Base-by-base conservation (phyloP, 2,329 filamentous ascomycete species). In the Botrytis aclada region DNA sequence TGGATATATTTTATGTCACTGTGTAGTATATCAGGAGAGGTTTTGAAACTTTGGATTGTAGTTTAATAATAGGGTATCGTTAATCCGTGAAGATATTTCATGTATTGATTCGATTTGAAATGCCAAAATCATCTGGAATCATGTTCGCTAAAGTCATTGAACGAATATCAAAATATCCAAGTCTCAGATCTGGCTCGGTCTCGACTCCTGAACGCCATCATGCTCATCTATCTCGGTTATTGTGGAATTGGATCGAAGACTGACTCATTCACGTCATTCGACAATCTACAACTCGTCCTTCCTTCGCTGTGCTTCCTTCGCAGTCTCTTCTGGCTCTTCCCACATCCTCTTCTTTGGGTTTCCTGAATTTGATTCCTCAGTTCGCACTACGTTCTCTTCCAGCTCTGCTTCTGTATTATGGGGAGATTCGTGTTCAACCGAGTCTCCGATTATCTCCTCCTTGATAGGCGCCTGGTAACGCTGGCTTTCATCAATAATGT, bases 291-390 rank as follows among this genome's bases (percentile, higher is more conserved):
- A 70, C 73, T 82, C 81, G 74, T 82, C 71, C 75, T 76, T 74
- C 79, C 71, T 62, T 76, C 76, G 47, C 72, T 78, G 73, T 61
- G 76, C 76, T 45, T 79, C 72, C 37, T 77, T 77, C 34, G 77
- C 77, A 75, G 79, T 80, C 74, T 84, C 83, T 61, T 78, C 80
- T 43, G 83, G 81, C 73, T 87, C 87, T 76, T 90, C 88, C 84
- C 88, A 89, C 82, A 86, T 86, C 82, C 88, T 86, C 83, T 90
- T 90, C 83, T 86, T 89, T 10, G 87, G 87, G 79, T 90, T 90
- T 34, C 76, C 73, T 39, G 64, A 58, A 25, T 75, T 67, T 79
- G 81, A 78, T 80, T 45, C 82, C 81, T 73, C 43, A n/a, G 18
- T 39, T 32, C 10, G 43, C 12, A 60, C 25, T 16, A 45, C 14